These are phyloP conservation scores for Tuber brumale DNA, from an alignment of 495 filamentous ascomycete genomes.

Conservation along the genomic window DNA sequence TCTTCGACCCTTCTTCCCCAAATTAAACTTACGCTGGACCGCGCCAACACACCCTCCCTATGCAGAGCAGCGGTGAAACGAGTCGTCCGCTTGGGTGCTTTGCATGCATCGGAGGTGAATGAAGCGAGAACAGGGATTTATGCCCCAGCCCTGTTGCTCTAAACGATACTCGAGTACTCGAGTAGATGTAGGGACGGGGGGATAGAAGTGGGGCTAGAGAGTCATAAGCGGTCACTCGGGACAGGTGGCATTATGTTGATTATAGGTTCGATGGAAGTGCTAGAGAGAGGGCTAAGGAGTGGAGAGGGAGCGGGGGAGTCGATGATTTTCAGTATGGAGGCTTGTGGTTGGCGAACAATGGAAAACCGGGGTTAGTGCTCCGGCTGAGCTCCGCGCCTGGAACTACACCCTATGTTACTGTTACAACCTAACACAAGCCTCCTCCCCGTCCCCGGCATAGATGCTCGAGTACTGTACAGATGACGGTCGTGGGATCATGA, in stretches of 20 bases:
- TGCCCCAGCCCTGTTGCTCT: background rate
- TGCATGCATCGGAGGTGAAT: background rate
- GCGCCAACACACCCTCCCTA: background rate
- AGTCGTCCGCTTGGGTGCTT: background rate
- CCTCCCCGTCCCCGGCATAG: background rate
- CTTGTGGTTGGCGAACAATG: background rate
- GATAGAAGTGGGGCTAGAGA: background rate
- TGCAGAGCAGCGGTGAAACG: slow-evolving; percentile 4
- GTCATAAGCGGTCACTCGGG: background rate
- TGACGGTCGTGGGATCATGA: background rate
- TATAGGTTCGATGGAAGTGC: background rate
- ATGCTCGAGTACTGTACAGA: background rate
- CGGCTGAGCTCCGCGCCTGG: background rate
- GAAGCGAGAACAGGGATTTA: background rate
- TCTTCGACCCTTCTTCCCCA: background rate
- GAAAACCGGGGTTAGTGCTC: background rate
- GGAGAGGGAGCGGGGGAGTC: background rate
- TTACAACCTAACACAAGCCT: background rate
- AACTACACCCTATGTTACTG: background rate
- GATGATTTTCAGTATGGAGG: background rate
- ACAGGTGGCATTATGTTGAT: background rate
- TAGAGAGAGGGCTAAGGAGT: background rate
- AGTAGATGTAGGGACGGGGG: background rate
- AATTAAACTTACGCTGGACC: slow-evolving; percentile 6
- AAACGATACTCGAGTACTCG: too few relatives aligned